These are phyloP conservation scores for Brassica cretica DNA, from an alignment of 345 rosid species.

Conservation along the genomic window DNA sequence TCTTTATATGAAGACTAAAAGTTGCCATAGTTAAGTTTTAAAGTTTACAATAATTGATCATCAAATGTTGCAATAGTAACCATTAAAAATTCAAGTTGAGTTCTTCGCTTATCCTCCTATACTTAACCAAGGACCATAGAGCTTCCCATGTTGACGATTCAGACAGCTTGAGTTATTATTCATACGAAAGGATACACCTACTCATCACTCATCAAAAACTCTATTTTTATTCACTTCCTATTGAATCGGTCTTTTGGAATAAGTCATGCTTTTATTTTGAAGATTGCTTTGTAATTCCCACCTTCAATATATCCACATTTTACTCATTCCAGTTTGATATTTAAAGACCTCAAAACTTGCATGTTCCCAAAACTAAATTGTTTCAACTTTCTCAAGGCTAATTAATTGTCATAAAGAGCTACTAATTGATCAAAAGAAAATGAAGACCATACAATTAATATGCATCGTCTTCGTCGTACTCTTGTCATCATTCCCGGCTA, in stretches of 20 bases:
- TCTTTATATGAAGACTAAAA: too few species aligned
- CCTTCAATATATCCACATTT: not conserved
- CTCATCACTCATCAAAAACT: not conserved
- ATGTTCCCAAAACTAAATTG: not conserved
- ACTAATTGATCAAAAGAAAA: too few species aligned
- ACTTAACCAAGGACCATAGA: conserved; percentile 58
- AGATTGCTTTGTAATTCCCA: not conserved
- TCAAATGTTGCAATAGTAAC: too few species aligned
- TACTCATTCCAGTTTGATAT: not conserved
- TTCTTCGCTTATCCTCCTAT: conserved; percentile 51
- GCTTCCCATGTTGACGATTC: conserved; percentile 92
- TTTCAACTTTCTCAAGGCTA: not conserved
- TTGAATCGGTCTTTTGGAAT: not conserved
- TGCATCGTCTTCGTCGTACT: not conserved
- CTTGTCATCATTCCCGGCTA: not conserved
- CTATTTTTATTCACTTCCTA: not conserved
- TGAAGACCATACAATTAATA: not conserved
- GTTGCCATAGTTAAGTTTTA: too few species aligned
- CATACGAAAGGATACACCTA: not conserved
- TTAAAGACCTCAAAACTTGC: not conserved
- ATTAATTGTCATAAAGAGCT: not conserved
- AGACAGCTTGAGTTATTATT: conserved; percentile 20
- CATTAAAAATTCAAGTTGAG: conserved; percentile 29
- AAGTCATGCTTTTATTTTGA: not conserved
- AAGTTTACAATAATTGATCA: too few species aligned